Percentiles rank a stretch among this genome's conserved stretches.
Evolutionary conservation across 495 filamentous ascomycete species (phyloP).

Genomic region (Penicillium salamii): DNA sequence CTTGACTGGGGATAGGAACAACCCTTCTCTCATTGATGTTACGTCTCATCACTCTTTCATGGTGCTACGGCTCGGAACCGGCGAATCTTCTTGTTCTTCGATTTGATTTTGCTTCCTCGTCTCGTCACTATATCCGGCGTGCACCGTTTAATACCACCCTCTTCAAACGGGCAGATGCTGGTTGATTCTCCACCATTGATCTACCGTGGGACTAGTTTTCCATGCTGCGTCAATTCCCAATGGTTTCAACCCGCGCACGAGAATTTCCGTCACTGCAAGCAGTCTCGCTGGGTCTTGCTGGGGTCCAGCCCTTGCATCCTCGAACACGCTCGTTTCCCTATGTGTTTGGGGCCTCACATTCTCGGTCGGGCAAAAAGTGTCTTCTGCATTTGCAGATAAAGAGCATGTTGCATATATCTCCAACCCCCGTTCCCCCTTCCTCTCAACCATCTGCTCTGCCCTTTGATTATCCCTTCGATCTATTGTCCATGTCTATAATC

Average conservation of each 20-base stretch:
- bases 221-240: background rate
- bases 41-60: conserved; percentile 41
- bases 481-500: conserved; percentile 33
- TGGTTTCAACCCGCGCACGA: background rate
- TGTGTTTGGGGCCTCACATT: background rate
- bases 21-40: conserved; percentile 34
- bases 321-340: too few species aligned
- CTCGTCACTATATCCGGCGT: conserved; percentile 30
- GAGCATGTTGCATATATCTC: conserved; percentile 30
- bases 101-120: conserved; percentile 24
- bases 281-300: background rate
- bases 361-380: conserved; percentile 7
- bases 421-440: conserved; percentile 10
- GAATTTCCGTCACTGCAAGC: background rate
- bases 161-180: conserved; percentile 8
- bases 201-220: background rate
- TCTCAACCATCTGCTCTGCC: conserved; percentile 3
- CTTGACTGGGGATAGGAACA: conserved; percentile 24
- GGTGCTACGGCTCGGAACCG: conserved; percentile 46
- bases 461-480: conserved; percentile 23
- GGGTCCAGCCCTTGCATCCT: background rate
- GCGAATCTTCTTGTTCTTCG: conserved; percentile 36
- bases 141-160: conserved; percentile 40
- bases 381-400: conserved; percentile 8
- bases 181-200: conserved; percentile 3